These are phyloP conservation scores for Wickerhamomyces pijperi DNA, from an alignment of 805 yeast genomes.

Conservation along the genomic window DNA sequence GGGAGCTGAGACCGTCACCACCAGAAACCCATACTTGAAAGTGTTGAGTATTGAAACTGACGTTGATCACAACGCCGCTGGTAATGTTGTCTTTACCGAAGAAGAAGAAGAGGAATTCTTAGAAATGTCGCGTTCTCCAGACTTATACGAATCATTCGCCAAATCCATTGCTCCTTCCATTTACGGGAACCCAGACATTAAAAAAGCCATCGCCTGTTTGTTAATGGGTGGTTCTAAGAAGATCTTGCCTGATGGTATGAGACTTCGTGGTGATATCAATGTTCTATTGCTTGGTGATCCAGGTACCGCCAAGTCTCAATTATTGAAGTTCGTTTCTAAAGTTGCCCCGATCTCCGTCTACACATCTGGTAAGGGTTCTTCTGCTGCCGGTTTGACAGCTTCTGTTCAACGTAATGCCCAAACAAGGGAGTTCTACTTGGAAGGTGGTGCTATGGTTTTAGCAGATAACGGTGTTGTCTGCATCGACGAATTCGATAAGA, in stretches of 20 bases:
- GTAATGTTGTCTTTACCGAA: slow-evolving; percentile 58
- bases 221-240: slow-evolving; percentile 93
- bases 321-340: slow-evolving; percentile 89
- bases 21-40: slow-evolving; percentile 83
- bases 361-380: slow-evolving; percentile 98
- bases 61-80: slow-evolving; percentile 56
- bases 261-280: slow-evolving; percentile 94
- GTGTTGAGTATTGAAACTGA: slow-evolving; percentile 83
- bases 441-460: slow-evolving; percentile 99
- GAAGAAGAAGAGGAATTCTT: slow-evolving; percentile 91
- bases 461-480: slow-evolving; percentile 99
- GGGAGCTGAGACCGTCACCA: slow-evolving; percentile 63
- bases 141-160: slow-evolving; percentile 77
- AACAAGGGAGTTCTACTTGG: slow-evolving; percentile 86
- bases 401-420: slow-evolving; percentile 86
- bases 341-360: slow-evolving; percentile 90
- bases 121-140: slow-evolving; percentile 69
- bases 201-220: slow-evolving; percentile 85
- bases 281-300: slow-evolving; percentile 94
- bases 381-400: slow-evolving; percentile 99
- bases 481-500: slow-evolving; percentile 97
- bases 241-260: slow-evolving; percentile 87
- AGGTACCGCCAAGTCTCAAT: slow-evolving; percentile 97
- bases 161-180: slow-evolving; percentile 93
- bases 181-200: slow-evolving; percentile 87